phyloP scores from a whole-genome alignment of 2,329 filamentous ascomycete genomes.

The Mycosphaerella arachidis region DNA sequence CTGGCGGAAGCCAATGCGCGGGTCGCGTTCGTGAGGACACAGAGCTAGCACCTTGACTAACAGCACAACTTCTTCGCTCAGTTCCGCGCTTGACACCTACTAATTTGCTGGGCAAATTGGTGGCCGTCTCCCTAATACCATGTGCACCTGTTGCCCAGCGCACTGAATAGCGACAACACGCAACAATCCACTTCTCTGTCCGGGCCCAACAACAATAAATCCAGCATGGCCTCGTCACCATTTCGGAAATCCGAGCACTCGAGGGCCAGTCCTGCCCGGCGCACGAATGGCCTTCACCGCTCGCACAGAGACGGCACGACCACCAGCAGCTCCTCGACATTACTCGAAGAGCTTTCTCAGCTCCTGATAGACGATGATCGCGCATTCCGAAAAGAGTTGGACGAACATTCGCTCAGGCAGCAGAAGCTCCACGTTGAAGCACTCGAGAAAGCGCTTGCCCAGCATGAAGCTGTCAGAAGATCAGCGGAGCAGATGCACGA shows the following conservation, averaged over 20 bases:
- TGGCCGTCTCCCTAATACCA: background rate
- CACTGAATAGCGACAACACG: background rate
- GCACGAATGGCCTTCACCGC: slow-evolving; percentile 6
- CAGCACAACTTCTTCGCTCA: background rate
- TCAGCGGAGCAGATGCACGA: slow-evolving; percentile 15
- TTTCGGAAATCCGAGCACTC: slow-evolving; percentile 10
- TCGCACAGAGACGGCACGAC: slow-evolving; percentile 6
- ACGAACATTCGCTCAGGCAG: slow-evolving; percentile 15
- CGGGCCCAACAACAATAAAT: background rate
- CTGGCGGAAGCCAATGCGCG: too few relatives aligned
- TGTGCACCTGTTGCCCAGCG: background rate
- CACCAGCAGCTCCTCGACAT: slow-evolving; percentile 1
- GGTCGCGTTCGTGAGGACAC: too few relatives aligned
- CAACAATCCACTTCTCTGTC: background rate
- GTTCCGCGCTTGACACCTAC: background rate
- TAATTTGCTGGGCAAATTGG: background rate
- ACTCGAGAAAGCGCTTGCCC: slow-evolving; percentile 15
- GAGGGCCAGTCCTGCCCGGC: slow-evolving; percentile 13
- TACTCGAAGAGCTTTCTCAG: slow-evolving; percentile 16
- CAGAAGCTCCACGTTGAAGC: slow-evolving; percentile 19
- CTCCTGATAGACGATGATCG: slow-evolving; percentile 16
- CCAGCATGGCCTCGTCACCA: slow-evolving; percentile 15
- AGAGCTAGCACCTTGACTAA: too few relatives aligned
- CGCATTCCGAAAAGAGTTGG: slow-evolving; percentile 15
- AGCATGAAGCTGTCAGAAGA: slow-evolving; percentile 17